Evolutionary conservation across 257 asterid genomes (phyloP).

Genomic region (Cruciata laevipes): DNA sequence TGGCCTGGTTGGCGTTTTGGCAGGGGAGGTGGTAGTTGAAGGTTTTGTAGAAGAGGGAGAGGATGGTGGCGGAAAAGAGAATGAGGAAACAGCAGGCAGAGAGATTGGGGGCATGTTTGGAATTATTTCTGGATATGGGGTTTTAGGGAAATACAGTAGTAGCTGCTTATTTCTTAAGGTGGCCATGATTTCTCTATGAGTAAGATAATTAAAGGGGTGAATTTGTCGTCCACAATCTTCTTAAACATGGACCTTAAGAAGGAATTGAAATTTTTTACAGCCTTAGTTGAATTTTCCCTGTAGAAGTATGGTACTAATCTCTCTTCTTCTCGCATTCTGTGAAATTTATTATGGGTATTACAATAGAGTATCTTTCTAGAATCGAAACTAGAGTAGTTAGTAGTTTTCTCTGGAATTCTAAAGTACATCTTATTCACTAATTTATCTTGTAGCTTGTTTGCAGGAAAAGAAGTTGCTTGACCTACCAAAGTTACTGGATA

Average conservation of each 20-base stretch:
- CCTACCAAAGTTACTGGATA: conserved; percentile 78
- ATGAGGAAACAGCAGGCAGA: too few relatives aligned
- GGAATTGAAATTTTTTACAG: too few relatives aligned
- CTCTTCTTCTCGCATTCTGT: neutral
- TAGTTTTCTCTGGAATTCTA: neutral
- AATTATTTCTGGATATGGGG: too few relatives aligned
- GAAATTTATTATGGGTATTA: neutral
- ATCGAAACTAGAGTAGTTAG: neutral
- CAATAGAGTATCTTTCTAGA: neutral
- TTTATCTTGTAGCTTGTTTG: conserved; percentile 73
- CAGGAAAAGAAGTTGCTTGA: conserved; percentile 89
- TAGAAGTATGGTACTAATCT: neutral
- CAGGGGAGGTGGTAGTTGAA: too few relatives aligned
- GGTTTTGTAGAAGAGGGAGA: too few relatives aligned
- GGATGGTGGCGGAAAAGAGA: too few relatives aligned
- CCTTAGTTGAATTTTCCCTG: neutral
- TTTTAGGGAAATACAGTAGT: too few relatives aligned
- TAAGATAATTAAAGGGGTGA: neutral
- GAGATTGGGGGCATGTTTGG: too few relatives aligned
- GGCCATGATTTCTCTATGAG: neutral
- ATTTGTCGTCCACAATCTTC: neutral
- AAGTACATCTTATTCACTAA: conserved; percentile 33
- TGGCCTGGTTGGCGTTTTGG: too few relatives aligned
- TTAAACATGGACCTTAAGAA: neutral
- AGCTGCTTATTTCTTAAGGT: too few relatives aligned